These are phyloP conservation scores for Peniophora sp. DNA, from an alignment of 1,284 basidiomycete genomes.

Conservation along the genomic window DNA sequence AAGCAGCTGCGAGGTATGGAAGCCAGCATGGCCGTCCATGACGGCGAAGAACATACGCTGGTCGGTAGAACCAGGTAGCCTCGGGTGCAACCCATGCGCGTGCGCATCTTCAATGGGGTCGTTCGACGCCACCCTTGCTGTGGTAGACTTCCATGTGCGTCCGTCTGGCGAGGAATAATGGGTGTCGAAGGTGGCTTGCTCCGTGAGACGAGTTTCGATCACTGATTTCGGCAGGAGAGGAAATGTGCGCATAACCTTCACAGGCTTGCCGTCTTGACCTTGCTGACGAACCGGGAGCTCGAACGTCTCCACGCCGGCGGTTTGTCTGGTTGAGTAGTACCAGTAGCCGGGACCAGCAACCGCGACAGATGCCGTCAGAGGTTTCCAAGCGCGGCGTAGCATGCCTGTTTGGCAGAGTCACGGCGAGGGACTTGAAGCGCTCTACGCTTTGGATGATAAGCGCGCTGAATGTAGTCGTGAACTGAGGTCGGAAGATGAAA, in stretches of 20 bases:
- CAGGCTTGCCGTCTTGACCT: slow-evolving; percentile 51
- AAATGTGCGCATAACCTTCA: slow-evolving; percentile 44
- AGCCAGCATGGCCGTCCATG: slow-evolving; percentile 90
- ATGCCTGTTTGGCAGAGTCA: slow-evolving; percentile 23
- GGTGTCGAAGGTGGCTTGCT: slow-evolving; percentile 41
- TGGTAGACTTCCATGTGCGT: slow-evolving; percentile 66
- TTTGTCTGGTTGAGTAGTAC: background rate
- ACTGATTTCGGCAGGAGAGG: slow-evolving; percentile 49
- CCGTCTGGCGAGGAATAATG: slow-evolving; percentile 38
- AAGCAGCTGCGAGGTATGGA: slow-evolving; percentile 79
- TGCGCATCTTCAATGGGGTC: slow-evolving; percentile 87
- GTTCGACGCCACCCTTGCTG: slow-evolving; percentile 77
- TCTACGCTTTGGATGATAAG: too few relatives aligned
- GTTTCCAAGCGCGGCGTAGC: slow-evolving; percentile 63
- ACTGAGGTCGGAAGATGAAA: background rate
- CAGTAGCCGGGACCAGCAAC: slow-evolving; percentile 41
- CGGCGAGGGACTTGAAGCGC: too few relatives aligned
- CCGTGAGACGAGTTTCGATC: slow-evolving; percentile 52
- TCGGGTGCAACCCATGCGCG: slow-evolving; percentile 62
- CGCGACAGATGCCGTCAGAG: slow-evolving; percentile 35
- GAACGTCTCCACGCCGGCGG: slow-evolving; percentile 34
- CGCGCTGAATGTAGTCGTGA: too few relatives aligned
- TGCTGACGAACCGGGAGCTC: slow-evolving; percentile 45
- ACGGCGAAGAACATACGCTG: slow-evolving; percentile 82
- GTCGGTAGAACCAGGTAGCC: slow-evolving; percentile 52